Percentiles rank a stretch among this genome's conserved stretches.
These are phyloP conservation scores for Oenanthe javanica DNA, from an alignment of 140 eudicot genomes.

Conservation along the genomic window DNA sequence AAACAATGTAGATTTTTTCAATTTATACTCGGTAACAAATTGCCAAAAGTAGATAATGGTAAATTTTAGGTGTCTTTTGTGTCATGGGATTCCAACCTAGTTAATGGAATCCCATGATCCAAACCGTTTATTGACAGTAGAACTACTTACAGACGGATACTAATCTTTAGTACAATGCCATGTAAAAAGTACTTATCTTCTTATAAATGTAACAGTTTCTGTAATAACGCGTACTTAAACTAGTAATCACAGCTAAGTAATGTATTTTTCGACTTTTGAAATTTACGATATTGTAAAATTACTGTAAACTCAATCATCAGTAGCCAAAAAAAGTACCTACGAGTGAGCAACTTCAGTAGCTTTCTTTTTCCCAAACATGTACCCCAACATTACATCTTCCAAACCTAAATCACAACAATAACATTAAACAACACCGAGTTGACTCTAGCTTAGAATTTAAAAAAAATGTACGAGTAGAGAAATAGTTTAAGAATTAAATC, in stretches of 20 bases:
- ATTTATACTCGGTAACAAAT: not conserved
- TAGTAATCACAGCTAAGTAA: no score
- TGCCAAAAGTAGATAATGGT: not conserved
- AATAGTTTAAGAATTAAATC: not conserved
- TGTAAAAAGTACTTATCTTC: no score
- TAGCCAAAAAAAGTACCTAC: constrained; percentile 43
- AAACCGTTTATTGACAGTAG: no score
- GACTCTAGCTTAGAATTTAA: not conserved
- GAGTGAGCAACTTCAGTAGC: constrained; percentile 90
- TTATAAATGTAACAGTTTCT: not conserved
- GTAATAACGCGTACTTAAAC: not conserved
- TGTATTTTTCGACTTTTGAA: not conserved
- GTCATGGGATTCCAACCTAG: no score
- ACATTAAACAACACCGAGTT: not conserved
- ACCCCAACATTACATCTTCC: constrained; percentile 59
- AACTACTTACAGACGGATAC: no score
- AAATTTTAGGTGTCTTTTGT: no score
- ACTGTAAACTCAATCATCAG: not conserved
- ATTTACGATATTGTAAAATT: not conserved
- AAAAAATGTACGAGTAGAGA: not conserved
- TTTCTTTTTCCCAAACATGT: constrained; percentile 59
- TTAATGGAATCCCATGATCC: no score
- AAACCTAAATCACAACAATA: constrained; percentile 29
- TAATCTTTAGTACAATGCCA: not conserved
- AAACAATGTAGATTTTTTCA: no score